phyloP scores from a whole-genome alignment of 345 rosid genomes.

The Citrus sp. region DNA sequence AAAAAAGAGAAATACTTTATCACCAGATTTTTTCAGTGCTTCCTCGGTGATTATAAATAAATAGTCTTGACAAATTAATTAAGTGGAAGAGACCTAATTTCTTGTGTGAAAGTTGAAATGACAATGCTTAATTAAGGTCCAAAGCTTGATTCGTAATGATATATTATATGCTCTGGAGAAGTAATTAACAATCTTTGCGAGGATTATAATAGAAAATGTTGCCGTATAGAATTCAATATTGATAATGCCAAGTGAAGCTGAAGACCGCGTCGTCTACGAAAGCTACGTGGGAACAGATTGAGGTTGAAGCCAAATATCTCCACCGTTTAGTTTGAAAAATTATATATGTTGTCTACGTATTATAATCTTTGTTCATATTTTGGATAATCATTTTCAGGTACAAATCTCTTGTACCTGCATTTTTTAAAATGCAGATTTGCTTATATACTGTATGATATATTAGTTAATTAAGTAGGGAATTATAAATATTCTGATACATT shows the following conservation, averaged over 20 bases:
- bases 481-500: too few relatives aligned
- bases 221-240: neutral
- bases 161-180: too few relatives aligned
- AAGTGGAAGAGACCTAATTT: neutral
- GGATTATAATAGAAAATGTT: neutral
- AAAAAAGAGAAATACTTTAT: too few relatives aligned
- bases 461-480: too few relatives aligned
- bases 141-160: neutral
- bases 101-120: slow-evolving; percentile 6
- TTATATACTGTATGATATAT: too few relatives aligned
- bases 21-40: too few relatives aligned
- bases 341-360: neutral
- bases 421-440: too few relatives aligned
- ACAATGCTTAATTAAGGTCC: neutral
- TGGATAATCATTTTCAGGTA: too few relatives aligned
- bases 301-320: neutral
- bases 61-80: neutral
- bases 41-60: neutral
- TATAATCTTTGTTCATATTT: neutral
- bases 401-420: too few relatives aligned
- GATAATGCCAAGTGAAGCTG: neutral
- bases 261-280: neutral
- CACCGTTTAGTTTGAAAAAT: neutral
- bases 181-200: neutral
- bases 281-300: neutral